Percentiles rank a stretch among this genome's conserved stretches.
Evolutionary conservation across 176 grass and related monocot species (phyloP).

Genomic region (Aegilops bicornis): DNA sequence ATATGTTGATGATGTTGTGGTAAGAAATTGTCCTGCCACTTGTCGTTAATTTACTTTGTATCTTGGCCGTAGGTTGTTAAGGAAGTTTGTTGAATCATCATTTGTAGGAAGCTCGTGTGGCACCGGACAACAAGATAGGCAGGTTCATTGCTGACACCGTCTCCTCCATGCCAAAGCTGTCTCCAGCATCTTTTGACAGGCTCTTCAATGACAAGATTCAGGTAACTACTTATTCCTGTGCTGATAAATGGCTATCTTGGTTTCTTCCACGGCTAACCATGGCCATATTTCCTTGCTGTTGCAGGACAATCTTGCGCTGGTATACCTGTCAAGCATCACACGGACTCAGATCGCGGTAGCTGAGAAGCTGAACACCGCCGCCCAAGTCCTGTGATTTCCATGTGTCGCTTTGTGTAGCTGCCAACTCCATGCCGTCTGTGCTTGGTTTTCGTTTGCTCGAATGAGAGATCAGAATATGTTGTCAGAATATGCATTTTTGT

Average conservation of each 20-base stretch:
- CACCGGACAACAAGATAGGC: constrained; percentile 71
- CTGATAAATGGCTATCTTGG: not conserved
- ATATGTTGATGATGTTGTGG: constrained; percentile 93
- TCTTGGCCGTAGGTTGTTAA: not conserved
- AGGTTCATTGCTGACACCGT: constrained; percentile 69
- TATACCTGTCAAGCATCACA: constrained; percentile 89
- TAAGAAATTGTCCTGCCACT: constrained; percentile 23
- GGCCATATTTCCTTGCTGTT: not conserved
- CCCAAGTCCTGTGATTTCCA: constrained; percentile 68
- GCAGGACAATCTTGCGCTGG: constrained; percentile 84
- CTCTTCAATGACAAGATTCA: constrained; percentile 94
- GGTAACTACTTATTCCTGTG: constrained; percentile 32
- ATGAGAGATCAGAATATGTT: constrained; percentile 28
- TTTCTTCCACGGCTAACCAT: not conserved
- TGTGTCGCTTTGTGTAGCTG: not conserved
- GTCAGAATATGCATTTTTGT: constrained; percentile 35
- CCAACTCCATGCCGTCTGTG: not conserved
- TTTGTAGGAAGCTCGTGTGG: constrained; percentile 63
- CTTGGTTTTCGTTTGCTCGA: constrained; percentile 14
- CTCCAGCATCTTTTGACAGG: constrained; percentile 78
- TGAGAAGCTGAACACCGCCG: constrained; percentile 89
- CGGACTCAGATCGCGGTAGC: constrained; percentile 86
- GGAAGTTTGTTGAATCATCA: not conserved
- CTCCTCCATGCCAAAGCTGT: constrained; percentile 72
- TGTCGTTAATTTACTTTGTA: not conserved